Conservation (phyloP, 164 flowering plant genomes). For the Annona squamosa region DNA sequence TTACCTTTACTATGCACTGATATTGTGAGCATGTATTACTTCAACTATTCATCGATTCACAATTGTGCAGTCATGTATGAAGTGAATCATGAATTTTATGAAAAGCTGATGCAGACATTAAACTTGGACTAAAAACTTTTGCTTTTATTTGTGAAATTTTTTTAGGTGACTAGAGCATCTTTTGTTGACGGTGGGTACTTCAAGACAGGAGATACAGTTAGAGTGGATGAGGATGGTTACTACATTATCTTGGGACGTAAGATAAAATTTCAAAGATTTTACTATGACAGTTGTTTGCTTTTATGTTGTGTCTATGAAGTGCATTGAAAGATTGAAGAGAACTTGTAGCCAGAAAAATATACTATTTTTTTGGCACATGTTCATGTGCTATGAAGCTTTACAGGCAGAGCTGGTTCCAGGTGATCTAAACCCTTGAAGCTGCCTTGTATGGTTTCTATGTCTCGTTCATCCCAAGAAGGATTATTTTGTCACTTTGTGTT, state of each 20-base stretch:
- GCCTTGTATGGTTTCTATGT: not conserved
- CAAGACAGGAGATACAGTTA: conserved; percentile 91
- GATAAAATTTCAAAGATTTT: conserved; percentile 12
- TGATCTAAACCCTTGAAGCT: not conserved
- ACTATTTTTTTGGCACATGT: not conserved
- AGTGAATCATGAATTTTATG: not conserved
- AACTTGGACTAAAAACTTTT: too few relatives aligned
- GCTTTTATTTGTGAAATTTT: conserved; percentile 4
- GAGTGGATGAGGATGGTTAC: conserved; percentile 91
- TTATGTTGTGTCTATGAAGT: too few relatives aligned
- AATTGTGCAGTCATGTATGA: not conserved
- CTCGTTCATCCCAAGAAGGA: not conserved
- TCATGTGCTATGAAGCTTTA: not conserved
- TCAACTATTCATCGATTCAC: not conserved
- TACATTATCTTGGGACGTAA: conserved; percentile 95
- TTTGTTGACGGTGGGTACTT: conserved; percentile 83
- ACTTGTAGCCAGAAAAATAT: too few relatives aligned
- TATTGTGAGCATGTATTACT: not conserved
- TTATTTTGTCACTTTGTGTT: not conserved
- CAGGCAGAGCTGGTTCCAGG: not conserved
- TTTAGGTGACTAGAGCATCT: conserved; percentile 76
- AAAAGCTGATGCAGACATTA: not conserved
- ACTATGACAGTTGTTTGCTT: too few relatives aligned
- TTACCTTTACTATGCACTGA: not conserved
- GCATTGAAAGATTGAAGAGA: too few relatives aligned